Base-by-base conservation (phyloP, 306 rosid genomes). In the Geum urbanum region DNA sequence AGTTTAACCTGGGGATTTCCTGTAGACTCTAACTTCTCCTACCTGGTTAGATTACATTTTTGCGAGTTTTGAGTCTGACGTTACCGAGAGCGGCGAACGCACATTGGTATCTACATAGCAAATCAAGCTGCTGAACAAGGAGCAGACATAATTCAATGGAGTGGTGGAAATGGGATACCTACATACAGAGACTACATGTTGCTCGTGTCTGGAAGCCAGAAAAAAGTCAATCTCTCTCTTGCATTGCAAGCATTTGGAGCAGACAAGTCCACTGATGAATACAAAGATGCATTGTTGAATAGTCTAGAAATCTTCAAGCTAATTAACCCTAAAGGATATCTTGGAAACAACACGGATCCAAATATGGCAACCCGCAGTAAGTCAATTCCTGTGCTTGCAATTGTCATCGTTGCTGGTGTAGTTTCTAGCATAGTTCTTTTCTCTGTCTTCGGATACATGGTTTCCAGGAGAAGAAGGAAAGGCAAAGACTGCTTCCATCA, bases 241-340 rank as follows among this genome's bases (percentile, higher is more conserved):
- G 66, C 67, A 19, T 61, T 85, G 52, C 74, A 72, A 13, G 72
- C 0, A 45, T 4, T 2, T 1, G 15, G 15, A 7, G 15, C 6
- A 6, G 40, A 40, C 66, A 47, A 22, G 55, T 7, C 3, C 0
- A 51, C 35, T n/a, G 53, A 15, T n/a, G 53, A 15, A 49, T 72
- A 0, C 64, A 18, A 7, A 0, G 79, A 87, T 19, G 79, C 81
- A 0, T 16, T 87, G 67, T 63, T 87, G 53, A 87, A 80, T 18
- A 89, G 92, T 0, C 48, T 83, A 0, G 92, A 87, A 56, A 80
- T 87, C 0, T 83, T 87, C 78, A 87, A 85, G 52, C 60, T 87
- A 12, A 78, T 66, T 4, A 41, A 3, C 0, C 1, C 0, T 10
- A 0, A 0, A 84, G 83, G 27, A 0, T 4, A 5, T 5, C 8